Evolutionary conservation across 1,284 basidiomycete species (phyloP).

Genomic region (Malassezia caprae): DNA sequence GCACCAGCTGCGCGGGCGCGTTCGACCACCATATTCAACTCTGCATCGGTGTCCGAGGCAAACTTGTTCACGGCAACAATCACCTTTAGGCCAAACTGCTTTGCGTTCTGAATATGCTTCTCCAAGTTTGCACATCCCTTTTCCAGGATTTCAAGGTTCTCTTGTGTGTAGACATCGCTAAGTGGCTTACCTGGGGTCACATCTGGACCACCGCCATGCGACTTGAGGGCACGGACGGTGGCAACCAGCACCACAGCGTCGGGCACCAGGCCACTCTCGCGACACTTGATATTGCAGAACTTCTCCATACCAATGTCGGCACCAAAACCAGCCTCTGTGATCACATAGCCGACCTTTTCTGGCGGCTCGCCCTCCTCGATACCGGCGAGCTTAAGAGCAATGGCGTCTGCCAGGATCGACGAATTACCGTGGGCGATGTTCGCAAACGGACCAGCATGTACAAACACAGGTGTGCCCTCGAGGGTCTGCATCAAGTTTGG

Average conservation of each 20-base stretch:
- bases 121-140: constrained; percentile 86
- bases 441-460: constrained; percentile 95
- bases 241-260: constrained; percentile 93
- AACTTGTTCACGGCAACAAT: constrained; percentile 94
- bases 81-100: constrained; percentile 93
- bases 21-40: constrained; percentile 73
- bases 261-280: constrained; percentile 79
- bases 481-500: constrained; percentile 98
- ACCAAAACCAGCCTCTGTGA: constrained; percentile 97
- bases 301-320: constrained; percentile 80
- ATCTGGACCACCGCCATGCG: constrained; percentile 96
- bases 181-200: constrained; percentile 92
- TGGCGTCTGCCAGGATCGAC: constrained; percentile 88
- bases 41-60: constrained; percentile 77
- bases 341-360: constrained; percentile 79
- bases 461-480: constrained; percentile 96
- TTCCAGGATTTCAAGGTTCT: constrained; percentile 79
- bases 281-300: constrained; percentile 99
- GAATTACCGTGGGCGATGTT: constrained; percentile 99
- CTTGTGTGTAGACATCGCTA: constrained; percentile 83
- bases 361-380: constrained; percentile 79
- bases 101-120: constrained; percentile 88
- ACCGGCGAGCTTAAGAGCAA: constrained; percentile 92
- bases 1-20: constrained; percentile 76
- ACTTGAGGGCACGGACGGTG: constrained; percentile 93